Base-by-base conservation (phyloP, 1,284 basidiomycete species). In the Tetrapyrgos nigripes region DNA sequence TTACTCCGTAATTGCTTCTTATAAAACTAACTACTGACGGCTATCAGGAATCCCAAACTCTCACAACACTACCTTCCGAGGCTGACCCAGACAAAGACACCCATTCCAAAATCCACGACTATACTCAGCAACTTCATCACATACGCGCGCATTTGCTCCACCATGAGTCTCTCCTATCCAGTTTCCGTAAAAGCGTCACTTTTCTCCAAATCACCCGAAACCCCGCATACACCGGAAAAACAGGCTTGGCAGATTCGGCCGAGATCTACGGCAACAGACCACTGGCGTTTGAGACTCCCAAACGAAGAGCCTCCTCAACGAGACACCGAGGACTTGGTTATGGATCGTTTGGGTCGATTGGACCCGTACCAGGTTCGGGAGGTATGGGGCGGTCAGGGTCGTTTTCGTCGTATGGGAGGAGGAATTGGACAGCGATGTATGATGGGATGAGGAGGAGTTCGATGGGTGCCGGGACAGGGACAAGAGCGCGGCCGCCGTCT, bases 71-170 rank as follows among this genome's bases (percentile, higher is more conserved):
- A 35, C 57, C 61, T 3, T 46, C 44, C 5, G 40, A 51, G 4
- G 58, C 49, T 43, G 19, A 59, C 43, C 50, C 51, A 26, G 40
- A 55, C 24, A 37, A 57, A 46, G 57, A 61, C 27, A 52, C 57
- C 1, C 62, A 64, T 29, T 29, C 26, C 24, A 40, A 50, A 23
- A 61, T 55, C 5, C n/a, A 53, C 28, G 66, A 57, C 27, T 68
- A 80, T 19, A 83, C 82, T 2, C 77, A 76, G 24, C 77, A 84
- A 51, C 72, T 86, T 23, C 83, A 86, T 61, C 71, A 78, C 57
- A 67, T 86, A 31, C 80, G 81, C 44, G 85, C 85, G 0, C 80
- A 85, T 63, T 71, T 86, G 10, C 73, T 86, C 23, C 80, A 84
- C 62, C 83, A 84, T 62, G 72, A 73, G 8, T 76, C 76, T 9